phyloP scores from a whole-genome alignment of 2,329 filamentous ascomycete genomes.

The Paramyrothecium sp. region DNA sequence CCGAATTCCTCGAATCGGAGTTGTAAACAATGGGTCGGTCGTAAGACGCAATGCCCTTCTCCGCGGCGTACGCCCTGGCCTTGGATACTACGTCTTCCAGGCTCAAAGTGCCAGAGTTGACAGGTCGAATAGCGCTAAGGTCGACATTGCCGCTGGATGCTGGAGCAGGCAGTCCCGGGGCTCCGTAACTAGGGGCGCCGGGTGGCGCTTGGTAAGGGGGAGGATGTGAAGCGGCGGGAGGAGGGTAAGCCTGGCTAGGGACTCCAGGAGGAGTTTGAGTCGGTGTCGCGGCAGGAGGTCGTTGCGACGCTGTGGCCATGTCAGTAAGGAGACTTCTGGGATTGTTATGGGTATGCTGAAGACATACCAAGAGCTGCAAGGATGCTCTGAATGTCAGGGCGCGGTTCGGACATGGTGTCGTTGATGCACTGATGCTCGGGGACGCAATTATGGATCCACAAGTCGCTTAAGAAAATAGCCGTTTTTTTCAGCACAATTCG shows the following conservation, averaged over 20 bases:
- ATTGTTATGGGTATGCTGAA: conserved; percentile 2
- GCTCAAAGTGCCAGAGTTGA: conserved; percentile 78
- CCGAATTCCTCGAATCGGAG: conserved; percentile 29
- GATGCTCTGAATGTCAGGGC: conserved; percentile 44
- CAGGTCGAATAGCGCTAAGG: conserved; percentile 75
- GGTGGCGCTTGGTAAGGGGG: conserved; percentile 35
- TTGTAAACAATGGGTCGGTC: conserved; percentile 53
- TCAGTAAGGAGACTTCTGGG: conserved; percentile 7
- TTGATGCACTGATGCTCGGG: conserved; percentile 5
- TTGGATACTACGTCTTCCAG: conserved; percentile 83
- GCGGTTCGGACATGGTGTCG: conserved; percentile 33
- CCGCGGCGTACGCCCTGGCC: conserved; percentile 76
- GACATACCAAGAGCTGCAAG: conserved; percentile 47
- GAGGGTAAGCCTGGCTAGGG: conserved; percentile 35
- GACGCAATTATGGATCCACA: background rate
- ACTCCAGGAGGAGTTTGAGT: conserved; percentile 38
- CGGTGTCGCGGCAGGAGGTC: conserved; percentile 38
- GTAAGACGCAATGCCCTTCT: conserved; percentile 69
- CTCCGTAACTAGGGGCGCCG: conserved; percentile 33
- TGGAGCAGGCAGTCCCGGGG: conserved; percentile 58
- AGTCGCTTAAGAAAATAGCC: too few species aligned
- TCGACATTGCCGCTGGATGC: conserved; percentile 75
- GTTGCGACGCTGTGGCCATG: conserved; percentile 38
- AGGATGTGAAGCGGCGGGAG: conserved; percentile 31
- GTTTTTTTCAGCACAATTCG: too few species aligned